phyloP scores from a whole-genome alignment of 2,329 filamentous ascomycete species.

The Didymellaceae sp. region DNA sequence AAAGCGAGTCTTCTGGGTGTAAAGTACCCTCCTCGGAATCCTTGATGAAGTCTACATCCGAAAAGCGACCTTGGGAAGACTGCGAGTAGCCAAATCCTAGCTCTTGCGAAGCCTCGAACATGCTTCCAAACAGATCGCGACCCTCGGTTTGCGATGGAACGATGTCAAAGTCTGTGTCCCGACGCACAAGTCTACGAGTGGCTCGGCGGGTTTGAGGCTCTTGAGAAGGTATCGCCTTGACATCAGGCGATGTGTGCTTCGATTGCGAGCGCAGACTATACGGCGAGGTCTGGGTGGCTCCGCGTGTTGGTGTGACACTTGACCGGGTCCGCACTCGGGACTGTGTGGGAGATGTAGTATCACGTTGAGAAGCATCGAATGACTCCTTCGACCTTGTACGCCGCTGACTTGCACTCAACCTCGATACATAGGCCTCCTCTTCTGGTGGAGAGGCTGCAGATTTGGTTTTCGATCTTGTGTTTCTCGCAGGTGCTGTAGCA shows the following conservation, averaged over 20 bases:
- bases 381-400: constrained; percentile 27
- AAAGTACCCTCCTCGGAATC: constrained; percentile 42
- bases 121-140: constrained; percentile 9
- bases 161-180: constrained; percentile 22
- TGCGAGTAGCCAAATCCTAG: constrained; percentile 25
- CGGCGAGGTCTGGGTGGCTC: constrained; percentile 29
- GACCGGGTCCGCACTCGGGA: constrained; percentile 20
- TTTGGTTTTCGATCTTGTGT: constrained; percentile 43
- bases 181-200: constrained; percentile 23
- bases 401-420: constrained; percentile 15
- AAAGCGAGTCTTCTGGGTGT: constrained; percentile 38
- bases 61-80: constrained; percentile 30
- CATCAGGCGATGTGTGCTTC: constrained; percentile 31
- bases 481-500: constrained; percentile 36
- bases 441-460: constrained; percentile 28
- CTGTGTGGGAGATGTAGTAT: constrained; percentile 27
- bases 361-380: constrained; percentile 21
- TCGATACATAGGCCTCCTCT: constrained; percentile 18
- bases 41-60: constrained; percentile 35
- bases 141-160: constrained; percentile 14
- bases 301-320: constrained; percentile 27
- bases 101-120: constrained; percentile 35
- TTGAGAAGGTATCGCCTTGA: not conserved
- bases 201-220: constrained; percentile 7
- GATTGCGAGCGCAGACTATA: constrained; percentile 41